A percentile compares a stretch with the other conserved stretches of the same genome.
These are phyloP conservation scores for Fusarium buxicola DNA, from an alignment of 2,329 filamentous ascomycete genomes.

Conservation along the genomic window DNA sequence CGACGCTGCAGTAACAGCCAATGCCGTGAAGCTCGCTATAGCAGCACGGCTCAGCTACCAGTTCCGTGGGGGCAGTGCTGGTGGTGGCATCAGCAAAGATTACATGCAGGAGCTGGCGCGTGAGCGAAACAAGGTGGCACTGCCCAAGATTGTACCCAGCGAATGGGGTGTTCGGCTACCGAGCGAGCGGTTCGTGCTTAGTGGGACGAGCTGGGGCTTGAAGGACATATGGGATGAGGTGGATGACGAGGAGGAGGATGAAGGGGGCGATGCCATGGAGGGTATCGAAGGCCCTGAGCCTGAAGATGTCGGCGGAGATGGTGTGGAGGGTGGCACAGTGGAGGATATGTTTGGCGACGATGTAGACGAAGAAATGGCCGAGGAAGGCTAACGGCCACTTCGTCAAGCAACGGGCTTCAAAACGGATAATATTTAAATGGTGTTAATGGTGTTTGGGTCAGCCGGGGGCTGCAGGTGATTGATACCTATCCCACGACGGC, in stretches of 20 bases:
- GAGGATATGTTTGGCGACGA: constrained; percentile 68
- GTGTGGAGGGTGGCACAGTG: constrained; percentile 62
- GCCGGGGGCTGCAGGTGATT: constrained; percentile 2
- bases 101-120: constrained; percentile 80
- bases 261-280: constrained; percentile 62
- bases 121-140: constrained; percentile 74
- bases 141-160: constrained; percentile 71
- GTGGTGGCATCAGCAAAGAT: constrained; percentile 74
- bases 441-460: constrained; percentile 37
- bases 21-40: constrained; percentile 79
- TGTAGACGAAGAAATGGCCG: constrained; percentile 68
- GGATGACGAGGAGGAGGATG: constrained; percentile 57
- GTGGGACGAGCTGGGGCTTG: constrained; percentile 73
- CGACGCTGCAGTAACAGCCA: constrained; percentile 70
- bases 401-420: constrained; percentile 12
- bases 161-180: constrained; percentile 77
- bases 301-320: constrained; percentile 59
- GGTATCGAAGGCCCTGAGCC: constrained; percentile 56
- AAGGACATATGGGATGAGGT: constrained; percentile 68
- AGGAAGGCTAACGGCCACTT: constrained; percentile 45
- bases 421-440: constrained; percentile 14
- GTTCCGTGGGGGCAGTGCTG: constrained; percentile 68
- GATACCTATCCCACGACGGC: constrained; percentile 10
- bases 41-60: constrained; percentile 75
- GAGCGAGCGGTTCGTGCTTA: constrained; percentile 75